Evolutionary conservation across 257 asterid species (phyloP), one percentile per base, ranked within the genome.

Genomic region (Petunia secreta): DNA sequence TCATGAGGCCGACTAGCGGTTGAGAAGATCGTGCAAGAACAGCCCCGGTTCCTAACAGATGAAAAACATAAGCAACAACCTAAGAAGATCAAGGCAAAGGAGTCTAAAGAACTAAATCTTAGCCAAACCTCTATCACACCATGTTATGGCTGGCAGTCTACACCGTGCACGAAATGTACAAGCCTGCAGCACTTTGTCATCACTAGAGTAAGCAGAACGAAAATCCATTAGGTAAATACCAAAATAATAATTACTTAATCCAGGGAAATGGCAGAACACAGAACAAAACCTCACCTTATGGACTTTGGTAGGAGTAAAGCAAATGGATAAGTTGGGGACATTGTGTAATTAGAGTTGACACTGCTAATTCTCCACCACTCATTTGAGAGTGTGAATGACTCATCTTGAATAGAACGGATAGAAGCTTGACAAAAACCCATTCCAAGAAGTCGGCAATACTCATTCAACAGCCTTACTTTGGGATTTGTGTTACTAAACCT

Each of bases 11-110:
- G 85, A 95, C 98, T 81, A 93, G 82, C 34, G 99, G 99, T 71
- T 95, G 99, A 46, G 99, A 92, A 57, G 99, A 95, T 80, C 99
- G 96, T 37, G 99, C 99, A 75, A 95, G 90, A 80, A 95, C 98
- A 84, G 98, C 99, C 80, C 98, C 97, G 40, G 97, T 95, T 81
- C 88, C 97, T 95, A 85, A 87, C 34, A 87, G 81, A 78, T 79
- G 83, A 84, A 75, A 84, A 63, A 80, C 73, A 82, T 41, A 57
- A 82, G 78, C 55, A 83, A 53, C 15, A 25, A 53, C 75, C 52
- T 15, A 52, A 64, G 67, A 75, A 77, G 57, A 46, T 71, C 74
- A 78, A 81, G 53, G 80, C 41, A 77, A 65, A 66, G 78, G 79
- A 57, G 78, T n/a, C 66, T 69, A 71, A 80, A 75, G 76, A 76